Percentiles rank a stretch among this genome's conserved stretches.
Conservation (phyloP, 2,329 filamentous ascomycete species). For the Parascedosporium putredinis region DNA sequence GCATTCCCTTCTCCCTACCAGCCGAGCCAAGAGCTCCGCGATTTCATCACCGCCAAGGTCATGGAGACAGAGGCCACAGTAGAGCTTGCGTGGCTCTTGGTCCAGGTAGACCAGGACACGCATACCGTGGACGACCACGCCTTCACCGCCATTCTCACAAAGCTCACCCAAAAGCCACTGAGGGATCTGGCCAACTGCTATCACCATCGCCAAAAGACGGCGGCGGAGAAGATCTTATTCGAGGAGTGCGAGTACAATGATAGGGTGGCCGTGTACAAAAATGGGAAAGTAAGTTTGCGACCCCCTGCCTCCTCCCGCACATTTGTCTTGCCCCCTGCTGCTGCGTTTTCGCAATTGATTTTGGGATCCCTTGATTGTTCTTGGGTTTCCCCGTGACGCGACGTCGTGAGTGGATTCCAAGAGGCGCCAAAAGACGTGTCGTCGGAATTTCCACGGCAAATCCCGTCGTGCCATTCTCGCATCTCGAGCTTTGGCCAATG, state of each 20-base stretch:
- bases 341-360: no score
- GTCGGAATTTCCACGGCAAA: not conserved
- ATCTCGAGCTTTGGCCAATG: not conserved
- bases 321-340: not conserved
- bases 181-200: not conserved
- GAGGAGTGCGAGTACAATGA: conserved; percentile 6
- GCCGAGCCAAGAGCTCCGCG: not conserved
- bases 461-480: not conserved
- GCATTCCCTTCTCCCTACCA: not conserved
- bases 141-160: not conserved
- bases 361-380: no score
- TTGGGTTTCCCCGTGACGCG: no score
- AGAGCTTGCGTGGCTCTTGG: not conserved
- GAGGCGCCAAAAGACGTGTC: no score
- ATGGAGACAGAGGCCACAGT: not conserved
- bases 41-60: not conserved
- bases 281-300: not conserved
- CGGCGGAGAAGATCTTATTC: not conserved
- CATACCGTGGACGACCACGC: not conserved
- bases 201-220: not conserved
- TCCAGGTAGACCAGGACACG: not conserved
- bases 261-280: not conserved
- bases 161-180: not conserved
- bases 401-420: no score
- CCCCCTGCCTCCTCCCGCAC: not conserved